Evolutionary conservation across 1,284 basidiomycete genomes (phyloP), one percentile per base, ranked within the genome.

Genomic region (Polyporus tsugae): DNA sequence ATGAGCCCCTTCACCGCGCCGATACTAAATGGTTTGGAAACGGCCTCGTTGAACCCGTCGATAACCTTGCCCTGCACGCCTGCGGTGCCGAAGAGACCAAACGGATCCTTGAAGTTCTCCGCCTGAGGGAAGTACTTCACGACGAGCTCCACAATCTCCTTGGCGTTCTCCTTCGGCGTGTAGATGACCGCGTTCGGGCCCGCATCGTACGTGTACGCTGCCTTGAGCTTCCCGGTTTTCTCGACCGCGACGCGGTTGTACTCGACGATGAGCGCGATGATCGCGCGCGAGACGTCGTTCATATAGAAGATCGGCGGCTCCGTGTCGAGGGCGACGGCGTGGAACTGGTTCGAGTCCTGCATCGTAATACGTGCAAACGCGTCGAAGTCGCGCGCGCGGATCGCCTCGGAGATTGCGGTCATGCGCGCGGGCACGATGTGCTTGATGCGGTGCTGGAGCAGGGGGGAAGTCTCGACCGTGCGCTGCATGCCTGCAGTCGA

Each of bases 121-220:
- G 84, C 82, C 72, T 95, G 93, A 0, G 96, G 95, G 87, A 98
- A 98, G 82, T 92, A 97, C 67, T 85, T 82, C 65, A 91, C 82
- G 74, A 98, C 86, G 70, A 95, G 80, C 75, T 89, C 84, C 52
- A 96, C 83, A 73, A 98, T 91, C 80, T 91, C 88, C 72, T 88
- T 87, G 77, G 97, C 85, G 81, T 96, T 89, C 75, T 89, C 85
- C 78, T 93, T 87, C 25, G 89, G 88, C 0, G 96, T 89, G 82
- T 99, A 99, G 76, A 99, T 96, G 75, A 99, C 98, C 1, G 97
- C 97, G 82, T 99, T 99, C 41, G 98, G 98, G 46, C 97, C 97
- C 0, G 97, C 98, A 77, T 99, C 98, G 79, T 95, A 99, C 6
- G 98, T 99, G 84, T 99, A 99, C 44, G 97, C 97, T 0, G 95